phyloP scores from a whole-genome alignment of 2,329 filamentous ascomycete species.

The Exophiala mesophila region DNA sequence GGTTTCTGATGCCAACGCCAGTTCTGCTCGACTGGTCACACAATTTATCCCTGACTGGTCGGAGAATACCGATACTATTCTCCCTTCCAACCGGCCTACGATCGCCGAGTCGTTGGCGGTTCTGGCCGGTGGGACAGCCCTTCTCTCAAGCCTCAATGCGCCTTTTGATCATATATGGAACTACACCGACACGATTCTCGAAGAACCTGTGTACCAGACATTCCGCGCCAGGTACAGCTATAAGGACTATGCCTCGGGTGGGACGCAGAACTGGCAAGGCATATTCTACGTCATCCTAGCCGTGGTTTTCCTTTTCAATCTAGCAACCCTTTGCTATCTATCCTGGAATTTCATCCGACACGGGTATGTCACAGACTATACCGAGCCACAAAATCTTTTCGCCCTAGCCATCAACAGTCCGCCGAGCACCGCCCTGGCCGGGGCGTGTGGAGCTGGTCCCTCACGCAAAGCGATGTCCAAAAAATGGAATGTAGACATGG shows the following conservation, averaged over 20 bases:
- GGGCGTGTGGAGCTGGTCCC: constrained; percentile 2
- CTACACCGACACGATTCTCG: constrained; percentile 43
- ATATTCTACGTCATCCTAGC: constrained; percentile 64
- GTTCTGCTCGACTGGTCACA: constrained; percentile 55
- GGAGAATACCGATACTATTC: constrained; percentile 29
- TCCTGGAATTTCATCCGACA: constrained; percentile 46
- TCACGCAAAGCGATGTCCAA: not conserved
- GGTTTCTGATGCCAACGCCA: constrained; percentile 51
- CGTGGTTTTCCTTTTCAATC: constrained; percentile 62
- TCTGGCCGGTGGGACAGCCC: constrained; percentile 61
- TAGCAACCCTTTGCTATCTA: constrained; percentile 61
- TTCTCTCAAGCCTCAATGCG: constrained; percentile 55
- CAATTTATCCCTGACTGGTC: constrained; percentile 47
- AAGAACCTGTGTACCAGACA: constrained; percentile 43
- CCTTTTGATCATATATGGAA: constrained; percentile 58
- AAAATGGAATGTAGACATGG: constrained; percentile 2
- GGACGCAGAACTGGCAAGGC: constrained; percentile 55
- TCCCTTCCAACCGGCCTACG: constrained; percentile 54
- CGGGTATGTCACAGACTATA: constrained; percentile 70
- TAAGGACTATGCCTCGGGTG: constrained; percentile 67
- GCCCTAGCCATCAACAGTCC: constrained; percentile 59
- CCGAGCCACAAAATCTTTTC: constrained; percentile 72
- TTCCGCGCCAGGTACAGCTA: constrained; percentile 62
- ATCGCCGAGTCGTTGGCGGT: constrained; percentile 71
- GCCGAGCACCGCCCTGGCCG: not conserved